Evolutionary conservation across 148 eudicot species (phyloP).

Genomic region (Cornus kousa): DNA sequence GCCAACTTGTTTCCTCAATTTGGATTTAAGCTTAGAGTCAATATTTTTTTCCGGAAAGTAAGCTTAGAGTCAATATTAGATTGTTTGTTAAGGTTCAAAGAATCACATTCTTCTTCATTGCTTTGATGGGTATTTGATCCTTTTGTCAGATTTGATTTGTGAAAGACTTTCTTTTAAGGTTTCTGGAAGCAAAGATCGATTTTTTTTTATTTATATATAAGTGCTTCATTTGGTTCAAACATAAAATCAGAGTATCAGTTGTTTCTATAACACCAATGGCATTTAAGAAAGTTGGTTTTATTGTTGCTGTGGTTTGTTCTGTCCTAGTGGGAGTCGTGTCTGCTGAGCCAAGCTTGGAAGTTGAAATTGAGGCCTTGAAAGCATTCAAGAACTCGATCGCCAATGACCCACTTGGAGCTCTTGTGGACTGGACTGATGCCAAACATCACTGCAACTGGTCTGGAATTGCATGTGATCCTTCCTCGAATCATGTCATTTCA

Average conservation of each 20-base stretch:
- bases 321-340: slow-evolving; percentile 11
- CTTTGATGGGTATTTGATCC: neutral
- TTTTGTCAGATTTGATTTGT: neutral
- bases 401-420: slow-evolving; percentile 58
- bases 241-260: neutral
- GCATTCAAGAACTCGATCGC: slow-evolving; percentile 57
- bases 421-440: slow-evolving; percentile 51
- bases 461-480: slow-evolving; percentile 64
- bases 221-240: neutral
- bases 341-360: slow-evolving; percentile 26
- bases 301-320: slow-evolving; percentile 11
- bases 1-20: neutral
- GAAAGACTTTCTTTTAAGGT: neutral
- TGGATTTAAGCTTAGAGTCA: neutral
- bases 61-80: neutral
- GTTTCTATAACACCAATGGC: slow-evolving; percentile 6
- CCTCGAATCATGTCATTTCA: slow-evolving; percentile 31
- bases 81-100: neutral
- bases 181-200: too few species aligned
- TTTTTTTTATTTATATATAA: neutral
- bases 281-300: slow-evolving; percentile 2
- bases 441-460: slow-evolving; percentile 82
- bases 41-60: too few species aligned
- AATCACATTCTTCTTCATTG: neutral
- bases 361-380: slow-evolving; percentile 48